Evolutionary conservation across 805 yeast species (phyloP).

Genomic region (Saccharomycopsis babjevae): DNA sequence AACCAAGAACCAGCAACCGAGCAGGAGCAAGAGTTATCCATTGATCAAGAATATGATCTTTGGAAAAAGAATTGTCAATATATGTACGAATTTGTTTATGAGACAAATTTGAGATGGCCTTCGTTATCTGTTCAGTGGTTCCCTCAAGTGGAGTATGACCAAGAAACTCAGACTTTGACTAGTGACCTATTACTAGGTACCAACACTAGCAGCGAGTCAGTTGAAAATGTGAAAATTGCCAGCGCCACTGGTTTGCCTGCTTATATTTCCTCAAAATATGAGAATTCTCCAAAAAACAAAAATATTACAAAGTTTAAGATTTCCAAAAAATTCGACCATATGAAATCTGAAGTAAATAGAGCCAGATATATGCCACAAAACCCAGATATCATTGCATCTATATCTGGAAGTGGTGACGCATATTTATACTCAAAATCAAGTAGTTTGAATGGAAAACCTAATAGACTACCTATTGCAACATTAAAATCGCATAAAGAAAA

Average conservation of each 20-base stretch:
- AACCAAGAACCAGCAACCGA: conserved; percentile 3
- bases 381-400: conserved; percentile 46
- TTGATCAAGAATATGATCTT: conserved; percentile 53
- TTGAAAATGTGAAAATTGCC: conserved; percentile 57
- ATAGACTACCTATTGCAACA: conserved; percentile 23
- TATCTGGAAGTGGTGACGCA: conserved; percentile 56
- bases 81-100: conserved; percentile 77
- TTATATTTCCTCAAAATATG: conserved; percentile 22
- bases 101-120: conserved; percentile 76
- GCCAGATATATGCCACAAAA: conserved; percentile 63
- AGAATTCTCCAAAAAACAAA: conserved; percentile 22
- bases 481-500: conserved; percentile 50
- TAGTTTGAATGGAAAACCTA: conserved; percentile 22
- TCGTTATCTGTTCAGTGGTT: conserved; percentile 72
- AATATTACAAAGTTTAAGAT: conserved; percentile 48
- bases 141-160: conserved; percentile 31
- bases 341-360: conserved; percentile 54
- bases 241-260: conserved; percentile 42
- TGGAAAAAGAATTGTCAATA: conserved; percentile 76
- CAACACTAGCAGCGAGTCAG: conserved; percentile 61
- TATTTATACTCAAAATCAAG: conserved; percentile 38
- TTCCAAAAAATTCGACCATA: conserved; percentile 47
- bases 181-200: conserved; percentile 58
- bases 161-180: conserved; percentile 28
- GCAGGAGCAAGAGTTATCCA: conserved; percentile 22